phyloP scores from a whole-genome alignment of 306 rosid genomes.

The peach (Prunus persica) region Prunus_persica_NCBIv2 NC_034012.1:8476501-8477000 shows the following conservation, averaged over 20 bases:
- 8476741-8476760: not conserved
- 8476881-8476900: not conserved
- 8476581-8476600: no score
- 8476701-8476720: no score
- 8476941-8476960: conserved; percentile 10
- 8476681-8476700: no score
- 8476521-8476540: no score
- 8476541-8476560: no score
- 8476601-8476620: no score
- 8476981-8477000: conserved; percentile 85
- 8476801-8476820: not conserved
- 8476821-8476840: not conserved
- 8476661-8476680: no score
- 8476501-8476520: not conserved
- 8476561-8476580: no score
- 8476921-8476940: not conserved
- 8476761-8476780: not conserved
- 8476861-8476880: not conserved
- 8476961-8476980: conserved; percentile 54
- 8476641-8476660: no score
- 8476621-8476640: no score
- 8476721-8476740: not conserved
- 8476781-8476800: not conserved
- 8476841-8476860: conserved; percentile 2
- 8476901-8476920: not conserved